Conservation (phyloP, 2,329 filamentous ascomycete genomes). For the Arthrobotrys iridis region DNA sequence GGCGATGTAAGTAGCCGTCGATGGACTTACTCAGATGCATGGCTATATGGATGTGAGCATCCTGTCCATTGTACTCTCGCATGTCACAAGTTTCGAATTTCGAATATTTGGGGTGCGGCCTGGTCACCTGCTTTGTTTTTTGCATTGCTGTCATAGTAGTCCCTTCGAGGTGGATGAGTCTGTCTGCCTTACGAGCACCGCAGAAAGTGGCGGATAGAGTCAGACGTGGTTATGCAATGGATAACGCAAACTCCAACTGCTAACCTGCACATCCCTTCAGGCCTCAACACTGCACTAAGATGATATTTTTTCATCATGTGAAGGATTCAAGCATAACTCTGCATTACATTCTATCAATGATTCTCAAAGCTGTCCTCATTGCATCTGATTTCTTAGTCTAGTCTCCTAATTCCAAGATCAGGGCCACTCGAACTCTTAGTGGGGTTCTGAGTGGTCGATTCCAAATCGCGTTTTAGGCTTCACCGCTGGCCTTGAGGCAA, state of each 20-base stretch:
- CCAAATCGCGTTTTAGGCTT: conserved; percentile 49
- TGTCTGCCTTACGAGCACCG: conserved; percentile 45
- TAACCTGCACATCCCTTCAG: not conserved
- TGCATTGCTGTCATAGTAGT: conserved; percentile 3
- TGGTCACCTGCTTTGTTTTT: conserved; percentile 29
- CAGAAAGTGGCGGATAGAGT: conserved; percentile 26
- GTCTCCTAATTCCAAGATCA: not conserved
- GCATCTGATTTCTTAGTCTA: too few species aligned
- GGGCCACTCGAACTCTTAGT: not conserved
- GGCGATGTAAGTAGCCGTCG: conserved; percentile 6
- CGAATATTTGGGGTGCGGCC: not conserved
- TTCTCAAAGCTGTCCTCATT: not conserved
- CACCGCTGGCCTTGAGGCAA: conserved; percentile 20
- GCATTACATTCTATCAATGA: conserved; percentile 15
- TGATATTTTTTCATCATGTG: too few species aligned
- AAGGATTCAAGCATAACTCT: conserved; percentile 27
- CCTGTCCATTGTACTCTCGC: conserved; percentile 20
- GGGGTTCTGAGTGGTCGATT: conserved; percentile 10
- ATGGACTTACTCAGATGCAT: conserved; percentile 9
- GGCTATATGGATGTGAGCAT: not conserved
- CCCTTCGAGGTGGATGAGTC: conserved; percentile 34
- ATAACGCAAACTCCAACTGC: conserved; percentile 12
- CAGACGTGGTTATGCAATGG: conserved; percentile 62
- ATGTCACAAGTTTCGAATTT: conserved; percentile 34
- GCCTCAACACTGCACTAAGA: not conserved